Percentiles rank a stretch among this genome's conserved stretches.
These are phyloP conservation scores for Pseudopithomyces chartarum DNA, from an alignment of 2,329 filamentous ascomycete species.

Conservation along the genomic window DNA sequence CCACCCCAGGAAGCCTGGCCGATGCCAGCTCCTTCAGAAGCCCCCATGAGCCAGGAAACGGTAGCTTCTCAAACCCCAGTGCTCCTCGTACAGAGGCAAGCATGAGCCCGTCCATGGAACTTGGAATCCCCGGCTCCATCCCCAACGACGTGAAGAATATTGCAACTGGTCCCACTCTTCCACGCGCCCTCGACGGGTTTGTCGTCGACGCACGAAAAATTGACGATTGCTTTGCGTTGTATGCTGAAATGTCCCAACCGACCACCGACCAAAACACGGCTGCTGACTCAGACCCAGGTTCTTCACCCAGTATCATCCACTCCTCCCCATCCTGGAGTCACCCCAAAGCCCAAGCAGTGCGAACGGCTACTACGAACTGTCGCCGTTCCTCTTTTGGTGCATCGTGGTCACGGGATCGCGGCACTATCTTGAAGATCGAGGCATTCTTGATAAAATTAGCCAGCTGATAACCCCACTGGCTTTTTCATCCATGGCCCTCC, in stretches of 20 bases:
- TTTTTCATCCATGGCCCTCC: conserved; percentile 43
- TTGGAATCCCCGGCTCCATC: conserved; percentile 6
- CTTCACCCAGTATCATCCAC: conserved; percentile 40
- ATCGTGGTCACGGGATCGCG: conserved; percentile 47
- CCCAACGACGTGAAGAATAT: conserved; percentile 29
- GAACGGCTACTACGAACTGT: conserved; percentile 41
- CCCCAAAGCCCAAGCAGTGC: conserved; percentile 33
- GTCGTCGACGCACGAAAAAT: conserved; percentile 40
- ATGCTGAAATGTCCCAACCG: conserved; percentile 5
- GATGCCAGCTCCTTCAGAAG: conserved; percentile 28
- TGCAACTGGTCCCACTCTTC: conserved; percentile 22
- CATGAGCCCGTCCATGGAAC: conserved; percentile 34
- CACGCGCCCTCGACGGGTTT: conserved; percentile 36
- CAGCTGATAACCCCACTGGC: conserved; percentile 44
- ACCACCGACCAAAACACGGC: not conserved
- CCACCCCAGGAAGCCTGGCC: conserved; percentile 31
- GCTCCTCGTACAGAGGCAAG: conserved; percentile 30
- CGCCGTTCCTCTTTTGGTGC: conserved; percentile 47
- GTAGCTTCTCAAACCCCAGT: conserved; percentile 36
- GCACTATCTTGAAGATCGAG: conserved; percentile 44
- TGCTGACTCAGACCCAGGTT: conserved; percentile 32
- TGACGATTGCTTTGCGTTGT: conserved; percentile 43
- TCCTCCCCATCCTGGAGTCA: conserved; percentile 41
- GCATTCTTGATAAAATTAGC: conserved; percentile 38
- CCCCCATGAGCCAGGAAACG: conserved; percentile 28